phyloP scores from a whole-genome alignment of 2,329 filamentous ascomycete species.

The Plenodomus lindquistii region DNA sequence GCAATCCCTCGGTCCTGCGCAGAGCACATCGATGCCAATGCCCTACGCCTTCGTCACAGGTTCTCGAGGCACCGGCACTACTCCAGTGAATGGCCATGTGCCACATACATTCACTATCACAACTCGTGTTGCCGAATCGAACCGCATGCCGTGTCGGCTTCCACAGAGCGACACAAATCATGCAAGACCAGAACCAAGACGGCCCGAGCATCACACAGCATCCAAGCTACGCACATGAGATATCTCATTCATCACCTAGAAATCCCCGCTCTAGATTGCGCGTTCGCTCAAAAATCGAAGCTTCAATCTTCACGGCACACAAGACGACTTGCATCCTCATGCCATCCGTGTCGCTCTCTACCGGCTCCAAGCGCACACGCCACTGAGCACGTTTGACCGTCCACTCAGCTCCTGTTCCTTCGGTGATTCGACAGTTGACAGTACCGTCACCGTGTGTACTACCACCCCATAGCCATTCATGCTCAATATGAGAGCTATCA shows the following conservation, averaged over 20 bases:
- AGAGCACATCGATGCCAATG: too few relatives aligned
- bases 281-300: slow-evolving; percentile 65
- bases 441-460: slow-evolving; percentile 5
- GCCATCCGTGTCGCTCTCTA: slow-evolving; percentile 50
- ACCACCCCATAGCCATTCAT: slow-evolving; percentile 24
- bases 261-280: slow-evolving; percentile 71
- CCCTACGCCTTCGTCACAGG: too few relatives aligned
- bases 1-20: too few relatives aligned
- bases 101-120: not conserved
- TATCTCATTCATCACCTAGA: slow-evolving; percentile 45
- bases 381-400: slow-evolving; percentile 46
- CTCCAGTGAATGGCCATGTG: not conserved
- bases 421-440: slow-evolving; percentile 8
- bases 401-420: slow-evolving; percentile 31
- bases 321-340: slow-evolving; percentile 69
- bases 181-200: not conserved
- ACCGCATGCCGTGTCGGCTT: not conserved
- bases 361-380: slow-evolving; percentile 60
- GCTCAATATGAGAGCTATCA: slow-evolving; percentile 1
- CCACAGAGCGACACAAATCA: not conserved
- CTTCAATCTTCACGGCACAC: slow-evolving; percentile 76
- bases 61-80: too few relatives aligned
- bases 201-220: not conserved
- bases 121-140: not conserved
- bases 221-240: not conserved